These are phyloP conservation scores for Hanseniaspora singularis DNA, from an alignment of 805 yeast genomes.

Conservation along the genomic window DNA sequence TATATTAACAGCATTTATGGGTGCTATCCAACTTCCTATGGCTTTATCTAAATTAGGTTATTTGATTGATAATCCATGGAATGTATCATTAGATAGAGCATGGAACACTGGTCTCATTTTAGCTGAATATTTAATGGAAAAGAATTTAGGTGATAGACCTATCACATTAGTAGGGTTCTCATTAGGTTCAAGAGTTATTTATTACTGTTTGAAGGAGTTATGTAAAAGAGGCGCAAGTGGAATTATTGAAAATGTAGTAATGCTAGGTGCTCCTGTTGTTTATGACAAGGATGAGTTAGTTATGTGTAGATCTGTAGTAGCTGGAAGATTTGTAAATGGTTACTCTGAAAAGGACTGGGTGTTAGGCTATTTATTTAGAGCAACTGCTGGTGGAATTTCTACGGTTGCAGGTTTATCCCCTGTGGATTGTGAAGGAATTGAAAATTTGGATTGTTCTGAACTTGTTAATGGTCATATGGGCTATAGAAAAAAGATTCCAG, in stretches of 20 bases:
- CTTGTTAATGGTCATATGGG: constrained; percentile 91
- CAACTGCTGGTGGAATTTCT: constrained; percentile 86
- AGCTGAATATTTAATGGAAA: constrained; percentile 79
- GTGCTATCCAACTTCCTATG: constrained; percentile 88
- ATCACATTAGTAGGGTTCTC: constrained; percentile 87
- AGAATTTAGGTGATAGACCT: constrained; percentile 86
- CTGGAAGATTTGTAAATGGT: constrained; percentile 83
- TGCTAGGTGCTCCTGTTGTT: constrained; percentile 83
- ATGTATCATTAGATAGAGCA: constrained; percentile 89
- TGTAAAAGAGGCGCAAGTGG: constrained; percentile 81
- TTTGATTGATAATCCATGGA: constrained; percentile 93
- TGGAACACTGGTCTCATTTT: constrained; percentile 88
- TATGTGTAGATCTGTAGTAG: constrained; percentile 70
- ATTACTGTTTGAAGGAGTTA: constrained; percentile 76
- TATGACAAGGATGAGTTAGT: constrained; percentile 66
- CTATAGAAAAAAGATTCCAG: constrained; percentile 90
- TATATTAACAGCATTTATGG: constrained; percentile 74
- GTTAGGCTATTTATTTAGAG: constrained; percentile 84
- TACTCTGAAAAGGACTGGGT: constrained; percentile 92
- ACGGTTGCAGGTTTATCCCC: constrained; percentile 86
- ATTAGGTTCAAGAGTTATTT: constrained; percentile 81
- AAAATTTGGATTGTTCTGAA: constrained; percentile 79
- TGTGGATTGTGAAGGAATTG: constrained; percentile 54
- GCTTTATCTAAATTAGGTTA: constrained; percentile 79
- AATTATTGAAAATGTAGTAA: constrained; percentile 70